A percentile compares a stretch with the other conserved stretches of the same genome.
These are phyloP conservation scores for Irpex lacteus DNA, from an alignment of 1,284 basidiomycete species.

Conservation along the genomic window DNA sequence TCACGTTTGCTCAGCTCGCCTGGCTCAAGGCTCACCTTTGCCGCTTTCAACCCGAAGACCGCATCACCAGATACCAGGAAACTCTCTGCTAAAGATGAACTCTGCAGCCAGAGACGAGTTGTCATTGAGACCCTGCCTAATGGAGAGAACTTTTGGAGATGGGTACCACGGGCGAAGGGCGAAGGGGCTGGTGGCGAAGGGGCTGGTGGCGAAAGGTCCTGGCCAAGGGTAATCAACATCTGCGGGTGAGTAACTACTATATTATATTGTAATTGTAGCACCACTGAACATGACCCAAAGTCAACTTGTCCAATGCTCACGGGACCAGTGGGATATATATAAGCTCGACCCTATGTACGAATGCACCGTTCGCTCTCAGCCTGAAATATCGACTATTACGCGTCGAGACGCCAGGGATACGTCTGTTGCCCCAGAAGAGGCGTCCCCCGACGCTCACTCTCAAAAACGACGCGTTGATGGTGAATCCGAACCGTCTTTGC, in stretches of 20 bases:
- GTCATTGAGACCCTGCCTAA: constrained; percentile 61
- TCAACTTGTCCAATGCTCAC: constrained; percentile 47
- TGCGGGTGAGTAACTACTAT: constrained; percentile 53
- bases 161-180: constrained; percentile 63
- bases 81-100: constrained; percentile 43
- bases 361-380: constrained; percentile 51
- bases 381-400: constrained; percentile 33
- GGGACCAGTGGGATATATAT: constrained; percentile 82
- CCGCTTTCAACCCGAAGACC: constrained; percentile 63
- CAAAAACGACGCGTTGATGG: constrained; percentile 5
- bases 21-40: constrained; percentile 57
- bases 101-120: constrained; percentile 60
- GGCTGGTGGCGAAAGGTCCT: too few species aligned
- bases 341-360: constrained; percentile 73
- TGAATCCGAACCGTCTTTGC: constrained; percentile 2
- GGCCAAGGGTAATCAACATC: constrained; percentile 63
- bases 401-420: constrained; percentile 17
- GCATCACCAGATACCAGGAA: constrained; percentile 43
- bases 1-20: constrained; percentile 54
- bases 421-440: background rate
- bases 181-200: constrained; percentile 63
- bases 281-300: constrained; percentile 27
- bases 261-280: background rate
- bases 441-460: background rate
- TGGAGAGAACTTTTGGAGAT: constrained; percentile 62